Base-by-base conservation (phyloP, 2,329 filamentous ascomycete genomes). In the Lomentospora prolificans region DNA sequence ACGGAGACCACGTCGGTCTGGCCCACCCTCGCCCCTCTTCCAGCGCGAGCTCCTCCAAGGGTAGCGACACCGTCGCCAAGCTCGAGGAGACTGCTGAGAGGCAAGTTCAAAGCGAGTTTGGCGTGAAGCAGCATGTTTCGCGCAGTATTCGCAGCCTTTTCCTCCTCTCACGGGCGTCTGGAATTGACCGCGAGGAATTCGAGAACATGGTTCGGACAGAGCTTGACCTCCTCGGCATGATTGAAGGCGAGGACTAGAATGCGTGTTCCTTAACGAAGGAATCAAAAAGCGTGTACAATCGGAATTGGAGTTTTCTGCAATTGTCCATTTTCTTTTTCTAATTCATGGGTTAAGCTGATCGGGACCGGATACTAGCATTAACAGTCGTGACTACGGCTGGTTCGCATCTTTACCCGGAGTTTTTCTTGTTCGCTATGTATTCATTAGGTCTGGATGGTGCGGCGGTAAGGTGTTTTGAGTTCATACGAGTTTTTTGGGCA, bases 121-220 rank as follows among this genome's bases (percentile, higher is more conserved):
- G 84, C 12, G 81, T 94, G 55, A 87, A 87, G 68, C 85, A 90
- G 69, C 88, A 92, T 69, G 83, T 94, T 48, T 85, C 84, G 33
- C 84, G 86, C 7, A 87, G 84, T 64, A 80, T 94, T 56, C 86
- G 89, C 73, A 90, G 86, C 67, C 69, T 94, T 60, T 92, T 83
- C 67, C 71, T 86, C 60, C 70, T 94, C 59, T 84, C 87, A 24
- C 80, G 79, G 44, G 78, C 84, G 1, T 82, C 82, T 22, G 88
- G 88, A 0, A 90, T 94, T 61, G 82, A 87, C 53, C 75, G 84
- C 48, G 80, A 81, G 31, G 88, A 92, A 66, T 94, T 92, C 69
- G 84, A 87, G 67, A 74, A 80, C 53, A 75, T 91, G 58, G 79
- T 92, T 10, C 79, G 77, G 67, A 82, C 79, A 22, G 89, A 92